Percentiles rank a stretch among this genome's conserved stretches.
phyloP scores from a whole-genome alignment of 495 filamentous ascomycete genomes.

The Aspergillus funiculosus region DNA sequence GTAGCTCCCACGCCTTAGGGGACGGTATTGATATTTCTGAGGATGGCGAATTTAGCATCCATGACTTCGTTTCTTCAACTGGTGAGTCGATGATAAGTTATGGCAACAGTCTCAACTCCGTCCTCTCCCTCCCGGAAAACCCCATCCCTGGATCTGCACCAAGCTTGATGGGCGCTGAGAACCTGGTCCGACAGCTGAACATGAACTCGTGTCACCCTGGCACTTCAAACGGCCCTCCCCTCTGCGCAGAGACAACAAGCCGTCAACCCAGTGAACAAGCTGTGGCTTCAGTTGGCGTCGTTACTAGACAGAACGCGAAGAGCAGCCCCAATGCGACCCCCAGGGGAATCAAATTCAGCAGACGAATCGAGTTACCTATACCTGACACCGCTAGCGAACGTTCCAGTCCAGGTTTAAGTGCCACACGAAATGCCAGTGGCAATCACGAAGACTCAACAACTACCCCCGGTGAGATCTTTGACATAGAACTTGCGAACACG shows the following conservation, averaged over 20 bases:
- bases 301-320: conserved; percentile 1
- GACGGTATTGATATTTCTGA: conserved; percentile 24
- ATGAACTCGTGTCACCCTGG: conserved; percentile 53
- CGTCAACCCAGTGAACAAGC: conserved; percentile 26
- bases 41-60: conserved; percentile 24
- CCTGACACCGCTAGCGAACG: conserved; percentile 43
- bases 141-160: conserved; percentile 41
- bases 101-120: conserved; percentile 34
- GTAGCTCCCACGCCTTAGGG: conserved; percentile 54
- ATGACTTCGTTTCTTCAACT: conserved; percentile 36
- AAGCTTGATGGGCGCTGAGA: conserved; percentile 63
- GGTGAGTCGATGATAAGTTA: conserved; percentile 43
- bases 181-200: conserved; percentile 59
- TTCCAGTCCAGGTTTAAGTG: conserved; percentile 26
- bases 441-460: conserved; percentile 2
- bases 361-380: conserved; percentile 34
- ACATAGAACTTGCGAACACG: conserved; percentile 36
- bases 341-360: conserved; percentile 31
- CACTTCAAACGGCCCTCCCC: conserved; percentile 25
- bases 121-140: conserved; percentile 39
- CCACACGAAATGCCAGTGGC: conserved; percentile 12
- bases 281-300: conserved; percentile 7
- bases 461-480: conserved; percentile 18
- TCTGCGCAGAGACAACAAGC: conserved; percentile 32
- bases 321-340: conserved; percentile 24